phyloP scores from a whole-genome alignment of 2,329 filamentous ascomycete species.

The Clonostachys rosea region DNA sequence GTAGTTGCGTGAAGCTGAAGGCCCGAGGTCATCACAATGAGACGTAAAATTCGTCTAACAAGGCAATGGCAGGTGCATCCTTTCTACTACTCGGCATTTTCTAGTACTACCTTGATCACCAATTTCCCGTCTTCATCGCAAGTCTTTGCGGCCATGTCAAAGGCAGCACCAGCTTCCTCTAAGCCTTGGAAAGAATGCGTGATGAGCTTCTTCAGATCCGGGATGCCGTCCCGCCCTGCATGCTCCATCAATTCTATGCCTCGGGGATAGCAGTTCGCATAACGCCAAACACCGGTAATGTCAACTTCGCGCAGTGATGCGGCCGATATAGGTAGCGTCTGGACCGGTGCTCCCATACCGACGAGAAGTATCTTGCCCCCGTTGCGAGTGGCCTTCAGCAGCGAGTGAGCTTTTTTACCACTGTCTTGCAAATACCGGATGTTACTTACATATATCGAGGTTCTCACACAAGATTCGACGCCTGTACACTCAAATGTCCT shows the following conservation, averaged over 20 bases:
- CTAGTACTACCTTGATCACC: constrained; percentile 10
- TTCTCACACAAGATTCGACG: neutral
- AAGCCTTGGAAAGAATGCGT: constrained; percentile 7
- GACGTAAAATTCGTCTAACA: too few relatives aligned
- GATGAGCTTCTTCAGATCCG: constrained; percentile 6
- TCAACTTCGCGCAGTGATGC: constrained; percentile 67
- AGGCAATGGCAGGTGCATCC: too few relatives aligned
- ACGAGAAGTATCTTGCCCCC: constrained; percentile 69
- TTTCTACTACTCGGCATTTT: neutral
- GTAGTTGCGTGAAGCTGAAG: too few relatives aligned
- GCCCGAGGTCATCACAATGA: too few relatives aligned
- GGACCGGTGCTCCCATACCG: constrained; percentile 67
- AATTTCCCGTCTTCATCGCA: constrained; percentile 6
- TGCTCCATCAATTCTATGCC: constrained; percentile 7
- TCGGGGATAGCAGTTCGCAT: constrained; percentile 38
- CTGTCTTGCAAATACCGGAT: too few relatives aligned
- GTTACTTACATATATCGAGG: constrained; percentile 26
- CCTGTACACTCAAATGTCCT: constrained; percentile 6
- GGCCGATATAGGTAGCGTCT: constrained; percentile 64
- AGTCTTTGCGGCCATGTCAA: constrained; percentile 5
- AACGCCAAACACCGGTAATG: constrained; percentile 65
- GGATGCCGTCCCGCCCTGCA: constrained; percentile 2
- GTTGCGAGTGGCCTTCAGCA: constrained; percentile 11
- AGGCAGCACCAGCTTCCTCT: constrained; percentile 4
- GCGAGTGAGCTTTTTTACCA: too few relatives aligned